These are phyloP conservation scores for Blastobotrys serpentis DNA, from an alignment of 1,139 yeast genomes.

Conservation along the genomic window DNA sequence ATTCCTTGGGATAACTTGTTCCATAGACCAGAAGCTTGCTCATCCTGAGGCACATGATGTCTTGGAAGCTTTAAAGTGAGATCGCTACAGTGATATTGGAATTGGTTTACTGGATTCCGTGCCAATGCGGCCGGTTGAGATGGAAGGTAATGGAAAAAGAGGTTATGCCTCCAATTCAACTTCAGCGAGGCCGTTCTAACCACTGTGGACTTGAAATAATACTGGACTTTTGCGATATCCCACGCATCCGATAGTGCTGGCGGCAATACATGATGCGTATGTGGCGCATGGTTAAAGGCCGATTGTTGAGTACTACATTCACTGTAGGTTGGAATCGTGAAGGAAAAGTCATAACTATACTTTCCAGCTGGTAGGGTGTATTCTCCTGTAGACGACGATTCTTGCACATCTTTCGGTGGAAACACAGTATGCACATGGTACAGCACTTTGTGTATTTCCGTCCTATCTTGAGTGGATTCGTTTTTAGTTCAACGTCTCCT, in stretches of 20 bases:
- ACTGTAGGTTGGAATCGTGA: constrained; percentile 52
- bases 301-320: constrained; percentile 44
- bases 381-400: constrained; percentile 49
- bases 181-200: constrained; percentile 55
- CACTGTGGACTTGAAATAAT: constrained; percentile 60
- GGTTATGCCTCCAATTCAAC: constrained; percentile 48
- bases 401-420: constrained; percentile 57
- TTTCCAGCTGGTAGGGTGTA: constrained; percentile 62
- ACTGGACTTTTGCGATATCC: constrained; percentile 48
- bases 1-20: constrained; percentile 11
- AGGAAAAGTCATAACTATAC: constrained; percentile 57
- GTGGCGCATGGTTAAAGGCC: constrained; percentile 36
- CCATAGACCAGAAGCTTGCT: constrained; percentile 1
- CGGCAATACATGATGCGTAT: constrained; percentile 49
- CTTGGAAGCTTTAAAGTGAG: constrained; percentile 22
- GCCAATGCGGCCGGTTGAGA: constrained; percentile 48
- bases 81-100: constrained; percentile 33
- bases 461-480: constrained; percentile 27
- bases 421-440: constrained; percentile 57
- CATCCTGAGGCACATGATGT: not conserved
- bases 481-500: constrained; percentile 25
- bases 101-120: constrained; percentile 28
- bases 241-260: constrained; percentile 54
- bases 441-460: constrained; percentile 55
- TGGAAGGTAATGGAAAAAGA: constrained; percentile 56